Conservation (phyloP, 768 basidiomycete genomes). For the Leccinum aurantiacum region DNA sequence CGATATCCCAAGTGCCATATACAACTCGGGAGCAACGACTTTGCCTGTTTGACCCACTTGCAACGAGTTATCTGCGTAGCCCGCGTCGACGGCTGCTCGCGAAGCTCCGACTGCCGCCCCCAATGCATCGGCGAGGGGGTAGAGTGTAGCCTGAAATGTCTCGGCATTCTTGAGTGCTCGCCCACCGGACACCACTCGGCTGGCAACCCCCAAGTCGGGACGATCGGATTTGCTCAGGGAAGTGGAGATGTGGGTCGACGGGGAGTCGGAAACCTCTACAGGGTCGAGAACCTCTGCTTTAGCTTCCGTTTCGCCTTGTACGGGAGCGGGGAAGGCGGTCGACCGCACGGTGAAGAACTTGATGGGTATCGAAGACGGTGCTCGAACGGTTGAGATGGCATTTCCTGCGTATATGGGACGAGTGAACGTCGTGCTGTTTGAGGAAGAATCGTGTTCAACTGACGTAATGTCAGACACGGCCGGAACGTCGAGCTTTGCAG, state of each 20-base stretch:
- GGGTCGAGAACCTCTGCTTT: constrained; percentile 63
- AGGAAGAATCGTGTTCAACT: constrained; percentile 66
- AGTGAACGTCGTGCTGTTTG: constrained; percentile 80
- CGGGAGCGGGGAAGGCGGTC: constrained; percentile 80
- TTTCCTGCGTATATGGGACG: constrained; percentile 98
- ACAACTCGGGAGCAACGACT: constrained; percentile 95
- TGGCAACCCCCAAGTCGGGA: constrained; percentile 87
- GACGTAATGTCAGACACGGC: constrained; percentile 91
- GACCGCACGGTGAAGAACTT: constrained; percentile 96
- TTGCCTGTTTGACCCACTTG: constrained; percentile 99
- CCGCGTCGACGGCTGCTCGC: constrained; percentile 96
- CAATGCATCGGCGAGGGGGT: constrained; percentile 90
- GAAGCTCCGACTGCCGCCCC: constrained; percentile 98
- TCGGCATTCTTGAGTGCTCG: constrained; percentile 92
- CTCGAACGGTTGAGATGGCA: constrained; percentile 89
- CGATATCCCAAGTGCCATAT: constrained; percentile 95
- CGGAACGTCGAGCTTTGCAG: constrained; percentile 84
- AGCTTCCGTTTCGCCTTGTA: constrained; percentile 49
- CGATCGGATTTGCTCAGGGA: constrained; percentile 87
- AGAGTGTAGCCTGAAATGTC: constrained; percentile 82
- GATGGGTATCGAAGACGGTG: constrained; percentile 69
- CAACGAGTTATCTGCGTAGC: constrained; percentile 95
- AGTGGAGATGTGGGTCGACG: constrained; percentile 64
- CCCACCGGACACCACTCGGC: constrained; percentile 91
- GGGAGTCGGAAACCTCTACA: constrained; percentile 53